These are phyloP conservation scores for Marasmius oreades DNA, from an alignment of 1,284 basidiomycete species.

Conservation along the genomic window DNA sequence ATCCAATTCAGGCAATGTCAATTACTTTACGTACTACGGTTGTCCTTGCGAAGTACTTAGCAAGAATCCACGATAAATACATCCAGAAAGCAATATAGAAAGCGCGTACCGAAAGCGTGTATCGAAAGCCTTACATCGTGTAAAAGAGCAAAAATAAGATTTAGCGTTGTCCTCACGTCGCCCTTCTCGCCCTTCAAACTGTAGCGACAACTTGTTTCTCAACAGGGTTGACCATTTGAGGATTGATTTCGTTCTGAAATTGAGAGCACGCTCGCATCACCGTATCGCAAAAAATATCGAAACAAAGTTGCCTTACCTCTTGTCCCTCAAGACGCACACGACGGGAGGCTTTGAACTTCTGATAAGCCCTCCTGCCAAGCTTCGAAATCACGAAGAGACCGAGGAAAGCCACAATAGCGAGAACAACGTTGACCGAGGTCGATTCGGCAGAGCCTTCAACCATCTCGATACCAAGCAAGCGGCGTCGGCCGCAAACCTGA, in stretches of 20 bases:
- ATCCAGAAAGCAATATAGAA: too few relatives aligned
- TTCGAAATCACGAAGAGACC: constrained; percentile 39
- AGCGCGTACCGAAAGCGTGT: too few relatives aligned
- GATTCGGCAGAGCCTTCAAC: constrained; percentile 27
- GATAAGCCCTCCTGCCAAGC: constrained; percentile 6
- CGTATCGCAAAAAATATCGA: not conserved
- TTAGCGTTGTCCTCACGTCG: too few relatives aligned
- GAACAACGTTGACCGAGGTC: constrained; percentile 39
- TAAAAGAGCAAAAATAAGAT: too few relatives aligned
- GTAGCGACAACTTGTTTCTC: not conserved
- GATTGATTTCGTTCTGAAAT: not conserved
- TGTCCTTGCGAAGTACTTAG: too few relatives aligned
- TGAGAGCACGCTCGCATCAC: not conserved
- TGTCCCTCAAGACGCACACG: constrained; percentile 11
- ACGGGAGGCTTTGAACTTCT: constrained; percentile 9
- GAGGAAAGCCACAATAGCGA: constrained; percentile 43
- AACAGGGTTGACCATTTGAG: not conserved
- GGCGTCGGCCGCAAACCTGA: constrained; percentile 43
- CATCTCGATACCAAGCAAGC: constrained; percentile 31
- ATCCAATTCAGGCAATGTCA: too few relatives aligned
- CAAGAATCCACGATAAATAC: too few relatives aligned
- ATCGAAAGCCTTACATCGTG: too few relatives aligned
- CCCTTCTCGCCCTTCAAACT: not conserved
- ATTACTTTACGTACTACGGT: too few relatives aligned
- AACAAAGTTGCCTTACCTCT: constrained; percentile 7